A percentile compares a stretch with the other conserved stretches of the same genome.
phyloP scores from a whole-genome alignment of 129 eudicot species.

The Escallonia rubra region DNA sequence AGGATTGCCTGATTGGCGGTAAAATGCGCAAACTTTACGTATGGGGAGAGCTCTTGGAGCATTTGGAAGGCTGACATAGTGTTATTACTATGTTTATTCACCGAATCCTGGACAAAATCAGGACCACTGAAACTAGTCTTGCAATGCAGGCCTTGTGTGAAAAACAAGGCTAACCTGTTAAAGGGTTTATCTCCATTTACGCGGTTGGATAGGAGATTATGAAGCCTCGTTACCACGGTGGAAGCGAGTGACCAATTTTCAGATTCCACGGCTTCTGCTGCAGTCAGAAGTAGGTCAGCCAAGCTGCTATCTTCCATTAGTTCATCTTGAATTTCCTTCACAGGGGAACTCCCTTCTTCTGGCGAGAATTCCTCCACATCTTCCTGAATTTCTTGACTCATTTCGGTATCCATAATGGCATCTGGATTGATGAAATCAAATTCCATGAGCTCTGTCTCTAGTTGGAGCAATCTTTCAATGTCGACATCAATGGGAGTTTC shows the following conservation, averaged over 20 bases:
- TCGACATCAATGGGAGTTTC: background rate
- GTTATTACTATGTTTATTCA: background rate
- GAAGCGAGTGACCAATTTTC: conserved; percentile 11
- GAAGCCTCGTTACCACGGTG: background rate
- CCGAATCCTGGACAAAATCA: background rate
- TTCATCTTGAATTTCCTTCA: conserved; percentile 13
- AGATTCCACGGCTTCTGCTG: conserved; percentile 17
- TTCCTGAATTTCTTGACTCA: background rate
- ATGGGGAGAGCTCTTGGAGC: conserved; percentile 19
- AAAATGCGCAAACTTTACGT: conserved; percentile 20
- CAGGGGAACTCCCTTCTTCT: background rate
- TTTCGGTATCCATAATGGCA: background rate
- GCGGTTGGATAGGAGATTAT: background rate
- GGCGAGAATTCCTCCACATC: background rate
- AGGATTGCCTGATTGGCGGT: conserved; percentile 28
- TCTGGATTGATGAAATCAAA: conserved; percentile 5
- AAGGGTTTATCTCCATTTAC: conserved; percentile 9
- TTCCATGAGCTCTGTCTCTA: conserved; percentile 3
- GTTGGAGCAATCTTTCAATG: background rate
- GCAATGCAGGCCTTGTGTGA: conserved; percentile 14
- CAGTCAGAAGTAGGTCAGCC: conserved; percentile 7
- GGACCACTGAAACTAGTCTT: background rate
- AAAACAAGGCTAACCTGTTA: conserved; percentile 14
- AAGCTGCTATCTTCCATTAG: conserved; percentile 12
- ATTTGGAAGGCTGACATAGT: conserved; percentile 11